These are phyloP conservation scores for Skeletonema grethae DNA, from an alignment of 108 stramenopile genomes.

Conservation along the genomic window DNA sequence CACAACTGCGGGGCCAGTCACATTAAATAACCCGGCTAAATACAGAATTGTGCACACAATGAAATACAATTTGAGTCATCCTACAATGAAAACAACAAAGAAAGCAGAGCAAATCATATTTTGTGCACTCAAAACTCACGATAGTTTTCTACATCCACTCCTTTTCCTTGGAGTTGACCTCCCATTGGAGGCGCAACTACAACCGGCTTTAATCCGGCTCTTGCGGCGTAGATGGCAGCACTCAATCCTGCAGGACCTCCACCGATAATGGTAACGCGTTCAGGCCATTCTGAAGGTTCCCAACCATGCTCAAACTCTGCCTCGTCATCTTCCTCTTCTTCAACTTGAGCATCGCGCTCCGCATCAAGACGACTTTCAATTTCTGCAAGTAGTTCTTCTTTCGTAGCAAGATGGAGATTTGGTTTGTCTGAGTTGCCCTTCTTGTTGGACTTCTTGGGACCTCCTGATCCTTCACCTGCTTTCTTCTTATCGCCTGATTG, in stretches of 20 bases:
- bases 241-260: conserved; percentile 92
- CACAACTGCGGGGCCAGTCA: conserved; percentile 88
- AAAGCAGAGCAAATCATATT: background rate
- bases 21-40: conserved; percentile 65
- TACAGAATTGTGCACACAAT: background rate
- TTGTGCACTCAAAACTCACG: conserved; percentile 21
- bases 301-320: conserved; percentile 73
- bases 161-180: conserved; percentile 93
- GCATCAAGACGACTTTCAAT: conserved; percentile 82
- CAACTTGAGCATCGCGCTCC: conserved; percentile 76
- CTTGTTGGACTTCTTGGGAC: conserved; percentile 9
- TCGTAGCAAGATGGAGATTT: conserved; percentile 82
- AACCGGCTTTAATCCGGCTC: conserved; percentile 86
- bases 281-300: conserved; percentile 59
- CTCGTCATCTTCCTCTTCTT: conserved; percentile 74
- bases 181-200: conserved; percentile 90
- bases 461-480: conserved; percentile 10
- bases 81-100: background rate
- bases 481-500: conserved; percentile 8
- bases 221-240: conserved; percentile 93
- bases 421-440: conserved; percentile 36
- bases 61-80: background rate
- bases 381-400: conserved; percentile 79
- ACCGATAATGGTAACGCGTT: conserved; percentile 89
- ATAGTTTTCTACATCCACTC: conserved; percentile 95